Evolutionary conservation across 495 filamentous ascomycete genomes (phyloP).

Genomic region (Achaetomiella virescens): DNA sequence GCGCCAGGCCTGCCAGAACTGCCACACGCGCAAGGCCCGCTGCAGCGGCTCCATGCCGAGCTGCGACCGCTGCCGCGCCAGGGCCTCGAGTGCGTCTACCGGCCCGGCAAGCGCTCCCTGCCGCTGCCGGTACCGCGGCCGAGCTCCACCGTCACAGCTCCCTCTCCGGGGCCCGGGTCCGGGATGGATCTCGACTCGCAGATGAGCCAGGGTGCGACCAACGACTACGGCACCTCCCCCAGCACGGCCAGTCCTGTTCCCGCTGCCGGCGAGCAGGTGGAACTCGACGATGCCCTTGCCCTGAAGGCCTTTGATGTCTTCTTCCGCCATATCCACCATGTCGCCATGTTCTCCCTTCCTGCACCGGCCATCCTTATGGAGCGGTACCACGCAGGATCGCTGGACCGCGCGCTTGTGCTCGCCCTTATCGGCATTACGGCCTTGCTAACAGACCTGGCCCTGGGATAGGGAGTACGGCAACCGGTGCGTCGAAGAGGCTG

Average conservation of each 20-base stretch:
- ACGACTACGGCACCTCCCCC: slow-evolving; percentile 19
- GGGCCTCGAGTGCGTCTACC: slow-evolving; percentile 45
- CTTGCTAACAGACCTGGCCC: slow-evolving; percentile 41
- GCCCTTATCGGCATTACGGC: slow-evolving; percentile 44
- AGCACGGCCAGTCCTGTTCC: slow-evolving; percentile 20
- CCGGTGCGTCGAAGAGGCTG: slow-evolving; percentile 43
- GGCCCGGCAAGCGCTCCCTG: slow-evolving; percentile 39
- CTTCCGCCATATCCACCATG: slow-evolving; percentile 46
- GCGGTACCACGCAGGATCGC: slow-evolving; percentile 42
- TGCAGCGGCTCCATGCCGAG: slow-evolving; percentile 44
- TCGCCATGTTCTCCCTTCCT: slow-evolving; percentile 47
- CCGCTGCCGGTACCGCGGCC: slow-evolving; percentile 8
- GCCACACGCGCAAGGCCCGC: slow-evolving; percentile 43
- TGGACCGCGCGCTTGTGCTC: slow-evolving; percentile 42
- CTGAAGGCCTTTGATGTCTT: slow-evolving; percentile 41
- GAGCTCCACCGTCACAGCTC: background rate
- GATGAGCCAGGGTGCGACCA: slow-evolving; percentile 5
- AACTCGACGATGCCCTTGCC: slow-evolving; percentile 36
- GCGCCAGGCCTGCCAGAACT: slow-evolving; percentile 43
- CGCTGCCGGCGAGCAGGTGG: slow-evolving; percentile 13
- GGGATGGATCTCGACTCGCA: slow-evolving; percentile 12
- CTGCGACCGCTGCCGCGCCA: slow-evolving; percentile 44
- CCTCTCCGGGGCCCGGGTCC: background rate
- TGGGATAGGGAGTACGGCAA: slow-evolving; percentile 38
- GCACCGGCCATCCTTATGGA: slow-evolving; percentile 49